Conservation (phyloP, 164 flowering plant genomes). For the Dillenia suffruticosa region DNA sequence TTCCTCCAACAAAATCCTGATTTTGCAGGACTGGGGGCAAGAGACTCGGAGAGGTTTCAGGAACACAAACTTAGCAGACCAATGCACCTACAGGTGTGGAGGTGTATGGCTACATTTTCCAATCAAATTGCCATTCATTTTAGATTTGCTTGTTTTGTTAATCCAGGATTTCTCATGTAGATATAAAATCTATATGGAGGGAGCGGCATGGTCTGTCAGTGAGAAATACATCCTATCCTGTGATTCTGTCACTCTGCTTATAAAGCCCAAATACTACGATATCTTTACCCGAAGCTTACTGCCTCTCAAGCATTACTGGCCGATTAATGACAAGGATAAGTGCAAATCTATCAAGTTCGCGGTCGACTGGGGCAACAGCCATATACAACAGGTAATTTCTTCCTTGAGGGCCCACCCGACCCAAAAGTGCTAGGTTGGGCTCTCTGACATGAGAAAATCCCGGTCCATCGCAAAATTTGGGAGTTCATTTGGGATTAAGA, state of each 20-base stretch:
- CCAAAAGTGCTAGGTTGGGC: no score
- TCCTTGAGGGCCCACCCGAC: background rate
- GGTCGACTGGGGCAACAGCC: constrained; percentile 48
- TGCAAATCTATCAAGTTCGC: constrained; percentile 39
- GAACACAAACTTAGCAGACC: constrained; percentile 27
- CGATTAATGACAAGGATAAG: constrained; percentile 22
- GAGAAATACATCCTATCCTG: constrained; percentile 46
- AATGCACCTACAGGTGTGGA: constrained; percentile 36
- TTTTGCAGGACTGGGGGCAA: constrained; percentile 24
- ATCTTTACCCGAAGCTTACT: constrained; percentile 34
- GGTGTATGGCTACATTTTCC: background rate
- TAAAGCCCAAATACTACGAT: constrained; percentile 26
- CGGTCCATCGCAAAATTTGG: no score
- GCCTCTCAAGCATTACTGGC: constrained; percentile 44
- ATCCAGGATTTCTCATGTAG: constrained; percentile 6
- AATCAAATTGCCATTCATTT: no score
- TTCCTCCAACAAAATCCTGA: background rate
- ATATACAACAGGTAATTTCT: constrained; percentile 22
- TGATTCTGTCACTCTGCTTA: constrained; percentile 30
- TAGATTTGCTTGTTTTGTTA: no score
- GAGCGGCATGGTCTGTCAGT: constrained; percentile 50
- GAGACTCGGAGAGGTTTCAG: constrained; percentile 24
- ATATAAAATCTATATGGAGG: constrained; percentile 45
- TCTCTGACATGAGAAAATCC: no score
- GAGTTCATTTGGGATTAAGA: no score